These are phyloP conservation scores for Castanopsis chinensis DNA, from an alignment of 306 rosid genomes.

Conservation along the genomic window DNA sequence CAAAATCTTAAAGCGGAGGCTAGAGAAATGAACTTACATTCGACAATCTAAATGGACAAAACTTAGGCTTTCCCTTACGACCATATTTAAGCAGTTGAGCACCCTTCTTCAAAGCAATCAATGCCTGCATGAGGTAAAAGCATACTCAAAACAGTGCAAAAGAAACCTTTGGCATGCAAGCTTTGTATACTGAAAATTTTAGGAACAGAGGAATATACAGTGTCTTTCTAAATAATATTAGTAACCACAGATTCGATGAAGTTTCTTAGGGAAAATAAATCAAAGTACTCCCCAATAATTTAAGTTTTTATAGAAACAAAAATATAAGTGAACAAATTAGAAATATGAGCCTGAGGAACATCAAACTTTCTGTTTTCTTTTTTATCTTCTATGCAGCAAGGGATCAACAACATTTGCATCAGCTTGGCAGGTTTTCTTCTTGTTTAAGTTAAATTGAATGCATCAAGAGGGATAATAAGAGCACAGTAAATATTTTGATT, in stretches of 20 bases:
- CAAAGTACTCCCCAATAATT: background rate
- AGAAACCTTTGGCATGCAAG: constrained; percentile 6
- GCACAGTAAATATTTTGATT: background rate
- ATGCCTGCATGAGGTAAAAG: constrained; percentile 54
- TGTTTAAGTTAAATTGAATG: background rate
- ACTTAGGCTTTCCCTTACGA: constrained; percentile 99
- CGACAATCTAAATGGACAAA: constrained; percentile 87
- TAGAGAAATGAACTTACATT: constrained; percentile 54
- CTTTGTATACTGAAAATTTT: background rate
- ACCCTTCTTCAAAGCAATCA: constrained; percentile 87
- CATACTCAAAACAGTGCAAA: constrained; percentile 18
- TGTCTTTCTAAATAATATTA: background rate
- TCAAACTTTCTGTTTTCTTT: background rate
- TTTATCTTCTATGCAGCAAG: background rate
- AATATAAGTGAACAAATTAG: background rate
- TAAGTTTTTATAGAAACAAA: background rate
- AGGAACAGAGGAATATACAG: background rate
- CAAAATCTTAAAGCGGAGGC: constrained; percentile 14
- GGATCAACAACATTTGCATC: background rate
- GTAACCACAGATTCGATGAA: background rate
- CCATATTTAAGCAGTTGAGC: constrained; percentile 95
- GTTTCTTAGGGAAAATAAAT: constrained; percentile 9
- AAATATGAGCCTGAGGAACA: background rate
- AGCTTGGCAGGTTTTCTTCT: background rate
- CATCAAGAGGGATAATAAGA: background rate